Conservation (phyloP, 2,329 filamentous ascomycete species). For the Colletotrichum liaoningense region DNA sequence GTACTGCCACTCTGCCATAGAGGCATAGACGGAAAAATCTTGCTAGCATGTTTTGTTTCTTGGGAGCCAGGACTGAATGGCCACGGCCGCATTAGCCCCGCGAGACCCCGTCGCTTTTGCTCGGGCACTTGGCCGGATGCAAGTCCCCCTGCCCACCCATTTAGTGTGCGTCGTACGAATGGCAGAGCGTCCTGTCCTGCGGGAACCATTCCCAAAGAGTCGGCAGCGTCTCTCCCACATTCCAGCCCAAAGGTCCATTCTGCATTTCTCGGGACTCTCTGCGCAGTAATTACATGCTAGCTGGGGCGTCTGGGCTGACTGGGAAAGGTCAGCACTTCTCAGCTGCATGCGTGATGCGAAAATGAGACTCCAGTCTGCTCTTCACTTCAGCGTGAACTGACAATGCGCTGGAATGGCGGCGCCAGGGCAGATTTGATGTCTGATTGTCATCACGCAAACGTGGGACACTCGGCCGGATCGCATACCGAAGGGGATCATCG, state of each 20-base stretch:
- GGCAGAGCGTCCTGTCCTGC: conserved; percentile 1
- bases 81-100: neutral
- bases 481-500: neutral
- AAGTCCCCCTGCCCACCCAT: neutral
- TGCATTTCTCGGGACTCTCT: neutral
- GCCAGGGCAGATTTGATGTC: neutral
- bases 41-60: neutral
- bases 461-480: neutral
- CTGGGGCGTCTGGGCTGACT: neutral
- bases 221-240: conserved; percentile 15
- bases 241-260: conserved; percentile 1
- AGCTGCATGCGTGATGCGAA: neutral
- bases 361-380: neutral
- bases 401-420: neutral
- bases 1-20: neutral
- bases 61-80: neutral
- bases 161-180: conserved; percentile 6
- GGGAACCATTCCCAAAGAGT: conserved; percentile 19
- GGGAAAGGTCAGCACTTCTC: neutral
- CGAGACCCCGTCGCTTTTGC: neutral
- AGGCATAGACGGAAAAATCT: neutral
- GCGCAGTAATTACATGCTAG: neutral
- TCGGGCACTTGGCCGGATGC: conserved; percentile 11
- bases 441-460: neutral
- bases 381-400: neutral